Conservation (phyloP, 2,329 filamentous ascomycete species). For the Ophiostoma novo-ulmi region DNA sequence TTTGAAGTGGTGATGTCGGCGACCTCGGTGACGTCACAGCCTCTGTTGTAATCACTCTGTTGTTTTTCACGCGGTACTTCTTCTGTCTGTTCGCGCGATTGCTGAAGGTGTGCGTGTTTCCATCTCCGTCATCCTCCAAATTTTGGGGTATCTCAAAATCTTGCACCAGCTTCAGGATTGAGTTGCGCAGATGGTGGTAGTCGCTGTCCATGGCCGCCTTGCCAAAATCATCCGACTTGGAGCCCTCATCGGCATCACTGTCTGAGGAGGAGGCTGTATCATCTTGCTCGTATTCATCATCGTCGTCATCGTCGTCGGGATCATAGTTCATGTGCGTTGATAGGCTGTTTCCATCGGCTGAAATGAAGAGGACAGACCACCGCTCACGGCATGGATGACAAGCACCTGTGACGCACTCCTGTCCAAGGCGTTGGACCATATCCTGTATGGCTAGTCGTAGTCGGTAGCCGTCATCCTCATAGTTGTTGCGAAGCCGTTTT, state of each 20-base stretch:
- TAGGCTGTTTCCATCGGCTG: constrained; percentile 63
- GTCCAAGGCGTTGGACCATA: constrained; percentile 61
- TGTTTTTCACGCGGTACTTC: constrained; percentile 57
- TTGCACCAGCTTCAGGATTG: constrained; percentile 72
- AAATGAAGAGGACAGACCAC: constrained; percentile 78
- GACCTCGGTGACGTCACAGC: constrained; percentile 32
- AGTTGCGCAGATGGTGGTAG: constrained; percentile 74
- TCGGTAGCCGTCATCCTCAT: constrained; percentile 60
- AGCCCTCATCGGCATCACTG: constrained; percentile 54
- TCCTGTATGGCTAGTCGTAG: constrained; percentile 65
- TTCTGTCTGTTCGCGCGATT: constrained; percentile 61
- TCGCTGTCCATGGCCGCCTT: constrained; percentile 66
- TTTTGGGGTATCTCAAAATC: constrained; percentile 75
- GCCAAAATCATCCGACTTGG: constrained; percentile 54
- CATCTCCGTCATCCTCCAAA: constrained; percentile 53
- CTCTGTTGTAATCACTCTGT: constrained; percentile 44
- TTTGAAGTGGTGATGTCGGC: constrained; percentile 35
- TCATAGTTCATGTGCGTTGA: constrained; percentile 69
- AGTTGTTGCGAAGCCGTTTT: constrained; percentile 41
- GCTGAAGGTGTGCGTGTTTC: constrained; percentile 56
- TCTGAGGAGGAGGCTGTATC: constrained; percentile 55
- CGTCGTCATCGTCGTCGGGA: constrained; percentile 60
- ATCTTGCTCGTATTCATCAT: constrained; percentile 46
- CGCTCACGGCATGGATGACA: constrained; percentile 76
- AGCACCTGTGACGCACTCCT: constrained; percentile 59